Percentiles rank a stretch among this genome's conserved stretches.
These are phyloP conservation scores for sunflower (Helianthus annuus) DNA, from an alignment of 129 eudicot genomes.

Conservation along the genomic window DNA sequence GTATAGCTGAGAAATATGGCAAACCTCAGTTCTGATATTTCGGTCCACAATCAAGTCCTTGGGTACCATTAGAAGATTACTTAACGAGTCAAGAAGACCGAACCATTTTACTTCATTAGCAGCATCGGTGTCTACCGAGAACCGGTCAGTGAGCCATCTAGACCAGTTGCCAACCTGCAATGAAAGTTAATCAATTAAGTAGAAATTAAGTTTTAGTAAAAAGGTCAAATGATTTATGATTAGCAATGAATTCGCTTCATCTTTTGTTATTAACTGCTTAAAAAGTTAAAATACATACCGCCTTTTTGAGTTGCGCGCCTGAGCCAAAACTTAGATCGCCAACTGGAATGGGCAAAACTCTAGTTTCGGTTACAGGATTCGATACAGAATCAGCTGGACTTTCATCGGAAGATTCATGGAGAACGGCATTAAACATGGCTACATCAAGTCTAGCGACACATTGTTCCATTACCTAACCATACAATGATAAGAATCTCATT, in stretches of 20 bases:
- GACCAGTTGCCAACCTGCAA: constrained; percentile 89
- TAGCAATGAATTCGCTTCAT: not conserved
- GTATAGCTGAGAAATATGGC: not conserved
- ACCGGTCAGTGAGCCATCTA: constrained; percentile 63
- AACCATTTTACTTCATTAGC: constrained; percentile 49
- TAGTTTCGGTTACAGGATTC: constrained; percentile 68
- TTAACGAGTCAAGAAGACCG: constrained; percentile 64
- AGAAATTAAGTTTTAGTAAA: not conserved
- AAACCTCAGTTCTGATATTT: constrained; percentile 71
- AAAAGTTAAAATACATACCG: constrained; percentile 46
- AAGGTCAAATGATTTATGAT: constrained; percentile 11
- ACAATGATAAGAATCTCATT: not conserved
- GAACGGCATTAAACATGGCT: constrained; percentile 88
- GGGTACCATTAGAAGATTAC: constrained; percentile 93
- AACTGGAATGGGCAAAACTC: constrained; percentile 81
- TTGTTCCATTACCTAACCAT: constrained; percentile 77
- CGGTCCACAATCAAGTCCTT: constrained; percentile 84
- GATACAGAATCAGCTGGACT: constrained; percentile 67
- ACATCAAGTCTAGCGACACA: constrained; percentile 85
- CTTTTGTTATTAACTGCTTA: not conserved
- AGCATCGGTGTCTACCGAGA: constrained; percentile 40
- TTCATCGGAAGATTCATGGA: constrained; percentile 65
- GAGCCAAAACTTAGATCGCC: constrained; percentile 94
- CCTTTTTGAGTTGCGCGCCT: constrained; percentile 87
- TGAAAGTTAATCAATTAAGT: not conserved